Evolutionary conservation across 2,329 filamentous ascomycete genomes (phyloP).

Genomic region (Neofusicoccum cordaticola): DNA sequence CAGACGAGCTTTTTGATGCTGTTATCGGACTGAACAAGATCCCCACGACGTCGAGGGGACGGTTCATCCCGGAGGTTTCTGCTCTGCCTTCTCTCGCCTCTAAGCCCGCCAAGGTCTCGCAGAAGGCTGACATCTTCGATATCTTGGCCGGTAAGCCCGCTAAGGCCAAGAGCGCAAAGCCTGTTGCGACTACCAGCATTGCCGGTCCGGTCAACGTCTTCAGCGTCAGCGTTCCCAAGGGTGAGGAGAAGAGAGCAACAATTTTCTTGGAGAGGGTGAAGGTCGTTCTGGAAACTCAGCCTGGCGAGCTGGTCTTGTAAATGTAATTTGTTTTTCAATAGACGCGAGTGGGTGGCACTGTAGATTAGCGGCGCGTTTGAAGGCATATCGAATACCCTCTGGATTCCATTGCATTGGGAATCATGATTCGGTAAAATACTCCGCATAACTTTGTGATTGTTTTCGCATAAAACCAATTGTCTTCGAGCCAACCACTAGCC

Average conservation of each 20-base stretch:
- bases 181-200: slow-evolving; percentile 27
- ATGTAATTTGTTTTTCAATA: neutral
- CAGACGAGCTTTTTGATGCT: slow-evolving; percentile 85
- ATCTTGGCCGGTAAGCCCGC: slow-evolving; percentile 53
- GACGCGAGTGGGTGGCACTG: neutral
- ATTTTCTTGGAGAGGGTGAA: slow-evolving; percentile 86
- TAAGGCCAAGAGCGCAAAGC: slow-evolving; percentile 42
- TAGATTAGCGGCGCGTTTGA: slow-evolving; percentile 10
- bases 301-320: slow-evolving; percentile 38
- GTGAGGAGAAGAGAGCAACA: slow-evolving; percentile 77
- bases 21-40: slow-evolving; percentile 69
- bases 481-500: too few species aligned
- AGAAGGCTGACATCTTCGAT: slow-evolving; percentile 76
- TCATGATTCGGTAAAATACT: too few species aligned
- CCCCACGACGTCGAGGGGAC: slow-evolving; percentile 54
- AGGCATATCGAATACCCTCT: slow-evolving; percentile 13
- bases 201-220: slow-evolving; percentile 69
- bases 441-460: too few species aligned
- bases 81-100: slow-evolving; percentile 24
- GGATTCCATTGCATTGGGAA: neutral
- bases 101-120: slow-evolving; percentile 38
- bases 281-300: slow-evolving; percentile 58
- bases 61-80: slow-evolving; percentile 71
- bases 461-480: too few species aligned
- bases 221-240: slow-evolving; percentile 72